Percentiles rank a stretch among this genome's conserved stretches.
Evolutionary conservation across 225 moss, liverwort and hornwort genomes (phyloP).

Genomic region (Bryum argenteum): DNA sequence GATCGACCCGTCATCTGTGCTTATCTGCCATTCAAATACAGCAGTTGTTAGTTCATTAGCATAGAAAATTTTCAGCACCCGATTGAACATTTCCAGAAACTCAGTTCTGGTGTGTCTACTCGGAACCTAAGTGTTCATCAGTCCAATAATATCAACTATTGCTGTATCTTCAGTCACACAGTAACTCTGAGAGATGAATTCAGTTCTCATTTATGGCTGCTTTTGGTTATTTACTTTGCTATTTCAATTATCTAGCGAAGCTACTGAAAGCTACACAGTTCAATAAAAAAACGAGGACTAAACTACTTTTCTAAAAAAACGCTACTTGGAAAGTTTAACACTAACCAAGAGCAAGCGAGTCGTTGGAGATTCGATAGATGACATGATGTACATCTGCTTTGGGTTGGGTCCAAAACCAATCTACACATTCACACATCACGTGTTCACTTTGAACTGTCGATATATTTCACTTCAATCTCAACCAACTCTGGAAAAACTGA

Average conservation of each 20-base stretch:
- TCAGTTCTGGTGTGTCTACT: not conserved
- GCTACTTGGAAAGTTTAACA: not conserved
- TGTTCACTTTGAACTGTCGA: not conserved
- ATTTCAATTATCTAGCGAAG: too few species aligned
- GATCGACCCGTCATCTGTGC: conserved; percentile 67
- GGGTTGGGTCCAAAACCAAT: conserved; percentile 64
- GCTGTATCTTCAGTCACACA: too few species aligned
- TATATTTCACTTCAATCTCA: not conserved
- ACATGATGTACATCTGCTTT: conserved; percentile 69
- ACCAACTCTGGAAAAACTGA: too few species aligned
- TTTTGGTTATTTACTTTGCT: too few species aligned
- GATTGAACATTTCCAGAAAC: not conserved
- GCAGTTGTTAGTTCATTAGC: too few species aligned
- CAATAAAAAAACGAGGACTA: not conserved
- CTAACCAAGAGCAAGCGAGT: conserved; percentile 78
- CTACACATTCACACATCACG: conserved; percentile 36
- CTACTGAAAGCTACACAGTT: not conserved
- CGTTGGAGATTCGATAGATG: conserved; percentile 55
- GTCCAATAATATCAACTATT: too few species aligned
- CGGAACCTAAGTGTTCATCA: too few species aligned
- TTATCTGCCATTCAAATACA: conserved; percentile 52
- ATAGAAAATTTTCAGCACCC: not conserved
- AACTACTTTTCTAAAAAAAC: not conserved
- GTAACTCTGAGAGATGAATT: too few species aligned
- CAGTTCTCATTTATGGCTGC: too few species aligned